These are phyloP conservation scores for Aspergillus cejpii DNA, from an alignment of 2,329 filamentous ascomycete species.

Conservation along the genomic window DNA sequence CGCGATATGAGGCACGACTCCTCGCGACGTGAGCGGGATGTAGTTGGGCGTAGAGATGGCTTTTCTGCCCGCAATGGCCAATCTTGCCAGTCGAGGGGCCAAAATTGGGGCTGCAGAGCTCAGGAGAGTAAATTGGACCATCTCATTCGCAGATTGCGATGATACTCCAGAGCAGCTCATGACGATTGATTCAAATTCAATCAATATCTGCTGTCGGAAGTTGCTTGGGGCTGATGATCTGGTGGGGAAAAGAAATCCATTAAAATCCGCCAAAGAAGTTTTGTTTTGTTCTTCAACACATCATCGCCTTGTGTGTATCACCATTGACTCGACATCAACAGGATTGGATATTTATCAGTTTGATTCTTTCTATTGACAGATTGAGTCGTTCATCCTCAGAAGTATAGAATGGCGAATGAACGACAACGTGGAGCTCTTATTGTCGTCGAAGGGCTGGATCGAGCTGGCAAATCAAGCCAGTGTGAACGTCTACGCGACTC, in stretches of 20 bases:
- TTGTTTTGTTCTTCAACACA: neutral
- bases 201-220: constrained; percentile 7
- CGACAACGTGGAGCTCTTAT: constrained; percentile 62
- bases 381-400: too few relatives aligned
- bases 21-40: constrained; percentile 72
- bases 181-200: constrained; percentile 4
- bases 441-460: constrained; percentile 81
- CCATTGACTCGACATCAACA: too few relatives aligned
- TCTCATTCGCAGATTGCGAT: constrained; percentile 23
- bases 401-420: constrained; percentile 12
- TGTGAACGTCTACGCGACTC: constrained; percentile 59
- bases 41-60: constrained; percentile 77
- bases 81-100: constrained; percentile 58
- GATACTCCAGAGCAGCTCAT: constrained; percentile 26
- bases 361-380: too few relatives aligned
- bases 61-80: constrained; percentile 57
- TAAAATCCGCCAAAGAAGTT: neutral
- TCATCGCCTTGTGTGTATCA: neutral
- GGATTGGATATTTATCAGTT: too few relatives aligned
- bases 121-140: constrained; percentile 36
- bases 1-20: constrained; percentile 77
- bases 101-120: constrained; percentile 29
- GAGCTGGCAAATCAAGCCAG: constrained; percentile 89
- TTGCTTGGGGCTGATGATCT: constrained; percentile 8
- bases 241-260: constrained; percentile 16